These are phyloP conservation scores for Arthrinium puccinioides DNA, from an alignment of 2,329 filamentous ascomycete species.

Conservation along the genomic window DNA sequence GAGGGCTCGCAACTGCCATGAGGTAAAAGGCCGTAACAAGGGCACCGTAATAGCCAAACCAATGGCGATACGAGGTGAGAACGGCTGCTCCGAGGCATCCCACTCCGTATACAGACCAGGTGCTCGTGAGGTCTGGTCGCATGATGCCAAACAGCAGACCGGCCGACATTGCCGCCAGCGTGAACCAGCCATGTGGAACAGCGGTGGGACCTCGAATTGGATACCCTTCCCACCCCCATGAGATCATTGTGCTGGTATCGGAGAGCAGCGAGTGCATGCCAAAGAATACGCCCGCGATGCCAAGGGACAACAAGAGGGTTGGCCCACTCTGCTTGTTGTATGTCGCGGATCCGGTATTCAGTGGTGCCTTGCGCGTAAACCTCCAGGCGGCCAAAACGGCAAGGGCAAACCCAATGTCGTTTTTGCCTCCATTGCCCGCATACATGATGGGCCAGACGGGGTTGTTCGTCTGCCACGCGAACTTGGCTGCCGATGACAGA, in stretches of 20 bases:
- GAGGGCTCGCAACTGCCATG: slow-evolving; percentile 67
- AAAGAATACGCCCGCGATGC: slow-evolving; percentile 80
- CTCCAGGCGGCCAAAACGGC: slow-evolving; percentile 69
- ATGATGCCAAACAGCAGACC: slow-evolving; percentile 73
- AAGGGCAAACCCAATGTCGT: slow-evolving; percentile 71
- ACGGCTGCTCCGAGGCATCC: slow-evolving; percentile 75
- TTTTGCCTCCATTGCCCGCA: slow-evolving; percentile 83
- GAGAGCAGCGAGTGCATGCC: slow-evolving; percentile 87
- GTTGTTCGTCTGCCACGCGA: slow-evolving; percentile 90
- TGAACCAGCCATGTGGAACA: slow-evolving; percentile 83
- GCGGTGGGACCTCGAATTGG: slow-evolving; percentile 82
- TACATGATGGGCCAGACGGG: slow-evolving; percentile 96
- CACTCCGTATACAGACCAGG: slow-evolving; percentile 72
- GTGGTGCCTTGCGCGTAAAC: slow-evolving; percentile 61
- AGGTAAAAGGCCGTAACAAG: slow-evolving; percentile 71
- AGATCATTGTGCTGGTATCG: slow-evolving; percentile 97
- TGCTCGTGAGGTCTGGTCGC: slow-evolving; percentile 61
- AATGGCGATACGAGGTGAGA: slow-evolving; percentile 70
- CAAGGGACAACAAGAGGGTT: slow-evolving; percentile 63
- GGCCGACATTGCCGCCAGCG: slow-evolving; percentile 76
- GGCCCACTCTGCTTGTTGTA: slow-evolving; percentile 51
- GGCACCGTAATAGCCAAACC: slow-evolving; percentile 84
- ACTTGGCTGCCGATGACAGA: slow-evolving; percentile 82
- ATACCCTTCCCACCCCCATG: slow-evolving; percentile 97
- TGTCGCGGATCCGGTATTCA: slow-evolving; percentile 28